phyloP scores from a whole-genome alignment of 176 grass and related monocot species.

The Neostapfia colusana region DNA sequence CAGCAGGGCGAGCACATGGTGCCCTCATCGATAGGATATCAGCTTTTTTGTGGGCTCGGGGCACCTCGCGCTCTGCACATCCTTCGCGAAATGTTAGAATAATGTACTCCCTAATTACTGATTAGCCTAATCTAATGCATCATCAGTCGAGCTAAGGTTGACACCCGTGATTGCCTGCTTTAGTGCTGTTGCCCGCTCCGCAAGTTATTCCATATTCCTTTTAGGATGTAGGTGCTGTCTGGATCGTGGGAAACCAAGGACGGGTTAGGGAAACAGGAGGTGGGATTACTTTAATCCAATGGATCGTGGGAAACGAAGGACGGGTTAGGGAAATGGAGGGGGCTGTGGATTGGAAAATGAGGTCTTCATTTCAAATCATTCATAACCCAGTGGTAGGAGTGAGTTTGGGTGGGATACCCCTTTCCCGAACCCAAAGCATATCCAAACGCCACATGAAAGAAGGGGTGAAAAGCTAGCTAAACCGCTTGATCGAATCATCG shows the following conservation, averaged over 20 bases:
- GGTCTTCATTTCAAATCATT: too few species aligned
- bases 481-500: slow-evolving; percentile 7
- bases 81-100: neutral
- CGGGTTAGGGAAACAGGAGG: too few species aligned
- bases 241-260: too few species aligned
- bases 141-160: neutral
- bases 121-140: neutral
- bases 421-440: too few species aligned
- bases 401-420: too few species aligned
- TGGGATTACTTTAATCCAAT: too few species aligned
- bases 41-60: slow-evolving; percentile 32
- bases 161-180: too few species aligned
- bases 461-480: neutral
- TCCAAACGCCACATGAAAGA: neutral
- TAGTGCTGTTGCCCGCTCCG: neutral
- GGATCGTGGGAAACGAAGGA: too few species aligned
- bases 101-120: neutral
- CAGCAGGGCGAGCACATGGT: slow-evolving; percentile 28
- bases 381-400: too few species aligned
- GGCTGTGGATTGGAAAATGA: too few species aligned
- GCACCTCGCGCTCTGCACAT: slow-evolving; percentile 25
- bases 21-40: slow-evolving; percentile 6
- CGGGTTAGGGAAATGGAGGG: too few species aligned
- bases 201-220: slow-evolving; percentile 20
- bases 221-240: too few species aligned